Conservation (phyloP, 179 eudicot species). For the Patellifolia procumbens region DNA sequence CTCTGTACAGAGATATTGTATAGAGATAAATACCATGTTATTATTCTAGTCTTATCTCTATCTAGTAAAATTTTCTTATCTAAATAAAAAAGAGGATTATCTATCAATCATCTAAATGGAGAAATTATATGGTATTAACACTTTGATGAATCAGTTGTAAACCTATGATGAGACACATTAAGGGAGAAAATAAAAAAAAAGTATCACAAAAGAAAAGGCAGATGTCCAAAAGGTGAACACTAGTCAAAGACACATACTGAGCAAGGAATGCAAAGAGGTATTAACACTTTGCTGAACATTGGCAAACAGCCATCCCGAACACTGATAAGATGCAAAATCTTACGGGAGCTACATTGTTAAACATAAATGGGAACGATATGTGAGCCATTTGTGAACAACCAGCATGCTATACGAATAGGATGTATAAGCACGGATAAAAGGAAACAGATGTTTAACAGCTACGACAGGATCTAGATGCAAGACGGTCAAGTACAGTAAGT, state of each 20-base stretch:
- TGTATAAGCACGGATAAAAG: neutral
- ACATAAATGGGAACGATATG: neutral
- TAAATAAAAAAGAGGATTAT: too few relatives aligned
- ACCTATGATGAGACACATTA: neutral
- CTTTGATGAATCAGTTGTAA: too few relatives aligned
- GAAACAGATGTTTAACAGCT: neutral
- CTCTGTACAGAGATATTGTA: too few relatives aligned
- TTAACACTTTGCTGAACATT: neutral
- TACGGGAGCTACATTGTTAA: neutral
- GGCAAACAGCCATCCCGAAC: neutral
- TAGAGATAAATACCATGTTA: too few relatives aligned
- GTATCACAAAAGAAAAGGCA: neutral
- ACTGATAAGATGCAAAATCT: neutral
- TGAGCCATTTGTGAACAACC: neutral
- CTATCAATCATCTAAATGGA: too few relatives aligned
- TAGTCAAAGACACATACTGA: neutral
- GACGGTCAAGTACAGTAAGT: neutral
- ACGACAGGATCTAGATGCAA: neutral
- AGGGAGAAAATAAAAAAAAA: neutral
- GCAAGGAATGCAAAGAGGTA: neutral
- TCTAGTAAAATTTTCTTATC: too few relatives aligned
- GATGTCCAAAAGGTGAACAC: neutral
- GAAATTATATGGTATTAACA: too few relatives aligned
- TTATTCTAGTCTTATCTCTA: too few relatives aligned
- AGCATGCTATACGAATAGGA: neutral